These are phyloP conservation scores for Neocallimastix lanati DNA, from an alignment of 192 early-diverging fungal genomes.

Conservation along the genomic window DNA sequence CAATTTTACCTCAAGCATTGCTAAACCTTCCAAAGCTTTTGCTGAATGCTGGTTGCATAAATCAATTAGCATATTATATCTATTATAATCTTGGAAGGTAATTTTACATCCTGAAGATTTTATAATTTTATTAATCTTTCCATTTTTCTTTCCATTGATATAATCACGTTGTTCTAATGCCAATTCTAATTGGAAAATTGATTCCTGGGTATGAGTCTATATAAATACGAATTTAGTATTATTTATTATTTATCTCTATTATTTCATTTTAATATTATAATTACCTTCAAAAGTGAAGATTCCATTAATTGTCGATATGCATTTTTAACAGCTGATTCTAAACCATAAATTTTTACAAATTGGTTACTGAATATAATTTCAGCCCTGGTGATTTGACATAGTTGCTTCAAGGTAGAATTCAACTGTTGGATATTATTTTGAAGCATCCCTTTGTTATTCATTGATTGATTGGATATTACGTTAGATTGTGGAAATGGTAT, in stretches of 20 bases:
- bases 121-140: constrained; percentile 73
- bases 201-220: constrained; percentile 32
- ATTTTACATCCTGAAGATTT: constrained; percentile 51
- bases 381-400: constrained; percentile 29
- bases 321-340: constrained; percentile 32
- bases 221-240: too few relatives aligned
- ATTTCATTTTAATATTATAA: not conserved
- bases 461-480: constrained; percentile 15
- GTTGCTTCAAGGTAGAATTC: constrained; percentile 12
- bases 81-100: constrained; percentile 48
- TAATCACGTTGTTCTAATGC: constrained; percentile 65
- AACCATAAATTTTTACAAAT: constrained; percentile 53
- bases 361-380: constrained; percentile 40
- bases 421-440: constrained; percentile 15
- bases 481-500: constrained; percentile 1
- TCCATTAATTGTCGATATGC: constrained; percentile 36
- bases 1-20: constrained; percentile 26
- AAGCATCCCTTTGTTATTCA: constrained; percentile 2
- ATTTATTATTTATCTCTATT: not conserved
- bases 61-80: constrained; percentile 69
- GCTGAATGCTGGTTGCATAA: constrained; percentile 28
- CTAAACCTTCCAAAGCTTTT: constrained; percentile 45
- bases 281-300: constrained; percentile 20
- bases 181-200: constrained; percentile 56
- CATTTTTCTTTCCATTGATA: constrained; percentile 75